phyloP scores from a whole-genome alignment of 148 eudicot genomes.

The Rheum nobile region DNA sequence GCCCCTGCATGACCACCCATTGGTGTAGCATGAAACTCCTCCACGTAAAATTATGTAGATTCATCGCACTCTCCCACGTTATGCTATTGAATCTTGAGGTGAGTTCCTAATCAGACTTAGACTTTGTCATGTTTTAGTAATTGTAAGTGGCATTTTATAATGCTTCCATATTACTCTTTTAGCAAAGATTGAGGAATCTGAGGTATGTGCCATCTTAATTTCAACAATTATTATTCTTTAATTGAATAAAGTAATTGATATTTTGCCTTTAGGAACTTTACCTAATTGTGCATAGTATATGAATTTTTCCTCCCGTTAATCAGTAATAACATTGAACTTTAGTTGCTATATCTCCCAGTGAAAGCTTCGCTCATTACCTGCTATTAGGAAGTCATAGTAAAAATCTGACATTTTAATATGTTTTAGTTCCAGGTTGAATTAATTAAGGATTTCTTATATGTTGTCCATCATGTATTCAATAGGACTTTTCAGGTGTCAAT shows the following conservation, averaged over 20 bases:
- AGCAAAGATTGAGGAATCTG: slow-evolving; percentile 96
- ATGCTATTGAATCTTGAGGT: too few species aligned
- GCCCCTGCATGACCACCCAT: too few species aligned
- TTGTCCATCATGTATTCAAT: not conserved
- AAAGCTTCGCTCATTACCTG: not conserved
- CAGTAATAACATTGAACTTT: not conserved
- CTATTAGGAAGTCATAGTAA: not conserved
- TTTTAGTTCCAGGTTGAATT: not conserved
- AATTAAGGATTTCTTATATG: not conserved
- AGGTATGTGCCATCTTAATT: slow-evolving; percentile 44
- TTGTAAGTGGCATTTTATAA: not conserved
- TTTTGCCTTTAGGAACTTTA: not conserved
- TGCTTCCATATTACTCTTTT: slow-evolving; percentile 31
- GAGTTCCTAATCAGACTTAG: too few species aligned
- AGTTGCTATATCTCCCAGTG: not conserved
- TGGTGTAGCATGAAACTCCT: too few species aligned
- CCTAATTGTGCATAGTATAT: not conserved
- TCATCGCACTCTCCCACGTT: too few species aligned
- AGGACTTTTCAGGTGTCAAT: not conserved
- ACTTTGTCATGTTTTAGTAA: too few species aligned
- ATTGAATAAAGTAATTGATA: not conserved
- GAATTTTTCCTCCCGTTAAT: not conserved
- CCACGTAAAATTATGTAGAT: too few species aligned
- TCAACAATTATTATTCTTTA: not conserved
- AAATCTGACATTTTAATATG: not conserved